Evolutionary conservation across 805 yeast species (phyloP), one percentile per base, ranked within the genome.

Genomic region (Saccharomycopsis sp.): DNA sequence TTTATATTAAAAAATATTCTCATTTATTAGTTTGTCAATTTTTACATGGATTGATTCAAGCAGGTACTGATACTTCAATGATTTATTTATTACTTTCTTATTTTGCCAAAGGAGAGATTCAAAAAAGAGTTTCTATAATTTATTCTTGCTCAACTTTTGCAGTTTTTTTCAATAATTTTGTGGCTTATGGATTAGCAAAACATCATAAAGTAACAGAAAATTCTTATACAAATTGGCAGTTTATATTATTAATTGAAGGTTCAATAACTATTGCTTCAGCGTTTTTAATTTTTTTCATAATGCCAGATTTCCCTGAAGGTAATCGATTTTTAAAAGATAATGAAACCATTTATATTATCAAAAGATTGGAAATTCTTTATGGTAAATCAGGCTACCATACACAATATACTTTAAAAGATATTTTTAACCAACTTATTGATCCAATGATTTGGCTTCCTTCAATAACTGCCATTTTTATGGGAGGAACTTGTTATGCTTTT

Each of bases 271-370:
- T 40, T 19, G 54, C 51, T 21, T 48, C 54, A 15, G 55, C 58
- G 3, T 28, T 52, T 23, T 35, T 66, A 12, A 55, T 66, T 21
- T 60, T 54, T 41, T 75, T 78, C 52, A 53, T 66, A 33, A 65
- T 79, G 44, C 71, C 82, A n/a, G 85, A 79, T 54, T 79, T 79
- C 66, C 87, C 87, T 3, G 87, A 79, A 57, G 72, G 74, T 44
- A 72, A 77, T 14, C 63, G 70, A 52, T 78, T 69, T 52, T 53
- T 75, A 40, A 66, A 58, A 19, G 60, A 54, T 2, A 66, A 67
- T 47, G 84, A 78, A 55, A 63, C 70, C n/a, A 56, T 52, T 3
- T 75, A 69, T 53, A 52, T 79, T 42, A 72, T 69, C 51, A 69
- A 67, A 36, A 82, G 83, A 56, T 65, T 81, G 28, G 76, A 67